phyloP scores from a whole-genome alignment of 176 grass and related monocot species.

The Typha latifolia region DNA sequence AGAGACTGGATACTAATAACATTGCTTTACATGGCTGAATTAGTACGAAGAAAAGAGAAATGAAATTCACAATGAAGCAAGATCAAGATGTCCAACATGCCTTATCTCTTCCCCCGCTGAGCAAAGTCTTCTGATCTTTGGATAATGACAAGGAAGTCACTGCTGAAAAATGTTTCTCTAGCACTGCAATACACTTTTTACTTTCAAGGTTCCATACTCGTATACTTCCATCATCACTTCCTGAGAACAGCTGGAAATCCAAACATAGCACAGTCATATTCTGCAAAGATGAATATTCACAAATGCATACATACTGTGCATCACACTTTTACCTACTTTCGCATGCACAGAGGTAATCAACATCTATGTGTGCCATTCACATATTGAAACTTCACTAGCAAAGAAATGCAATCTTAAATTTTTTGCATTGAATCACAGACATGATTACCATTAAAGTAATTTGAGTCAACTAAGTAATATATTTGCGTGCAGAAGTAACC shows the following conservation, averaged over 20 bases:
- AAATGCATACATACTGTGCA: not conserved
- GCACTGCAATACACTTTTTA: slow-evolving; percentile 66
- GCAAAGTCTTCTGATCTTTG: slow-evolving; percentile 62
- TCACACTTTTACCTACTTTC: too few species aligned
- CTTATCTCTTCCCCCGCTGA: slow-evolving; percentile 91
- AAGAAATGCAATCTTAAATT: too few species aligned
- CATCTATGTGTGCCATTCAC: too few species aligned
- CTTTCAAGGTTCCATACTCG: slow-evolving; percentile 79
- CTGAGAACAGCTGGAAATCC: slow-evolving; percentile 68
- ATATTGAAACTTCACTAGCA: too few species aligned
- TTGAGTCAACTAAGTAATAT: too few species aligned
- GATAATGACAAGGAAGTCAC: slow-evolving; percentile 81
- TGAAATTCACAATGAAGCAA: not conserved
- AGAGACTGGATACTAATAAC: not conserved
- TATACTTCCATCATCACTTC: slow-evolving; percentile 64
- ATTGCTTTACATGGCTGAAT: not conserved
- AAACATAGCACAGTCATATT: slow-evolving; percentile 21
- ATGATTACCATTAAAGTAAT: too few species aligned
- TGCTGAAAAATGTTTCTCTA: slow-evolving; percentile 73
- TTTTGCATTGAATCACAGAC: too few species aligned
- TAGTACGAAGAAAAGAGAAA: slow-evolving; percentile 3
- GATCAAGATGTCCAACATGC: slow-evolving; percentile 18
- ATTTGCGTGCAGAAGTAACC: too few species aligned
- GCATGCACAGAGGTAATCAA: too few species aligned
- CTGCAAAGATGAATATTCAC: not conserved